phyloP scores from a whole-genome alignment of 176 grass and related monocot genomes.

The Lolium rigidum region DNA sequence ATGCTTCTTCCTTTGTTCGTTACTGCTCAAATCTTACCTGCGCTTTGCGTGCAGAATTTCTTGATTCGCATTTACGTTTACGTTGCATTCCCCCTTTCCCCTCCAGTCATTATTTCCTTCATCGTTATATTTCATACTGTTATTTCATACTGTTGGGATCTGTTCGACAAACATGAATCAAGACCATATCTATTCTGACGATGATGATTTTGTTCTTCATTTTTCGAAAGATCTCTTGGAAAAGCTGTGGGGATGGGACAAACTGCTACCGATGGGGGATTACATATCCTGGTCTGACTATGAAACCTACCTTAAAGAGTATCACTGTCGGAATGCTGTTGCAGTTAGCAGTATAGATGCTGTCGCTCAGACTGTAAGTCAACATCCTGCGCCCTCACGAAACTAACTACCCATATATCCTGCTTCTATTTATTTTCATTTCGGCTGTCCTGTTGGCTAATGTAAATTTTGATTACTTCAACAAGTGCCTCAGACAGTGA shows the following conservation, averaged over 20 bases:
- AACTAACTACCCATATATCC: neutral
- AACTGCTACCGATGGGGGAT: neutral
- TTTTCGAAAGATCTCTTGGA: neutral
- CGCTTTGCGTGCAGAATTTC: neutral
- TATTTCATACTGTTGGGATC: no score
- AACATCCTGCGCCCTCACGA: neutral
- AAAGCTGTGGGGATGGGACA: no score
- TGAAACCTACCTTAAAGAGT: neutral
- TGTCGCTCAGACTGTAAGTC: neutral
- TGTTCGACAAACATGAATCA: no score
- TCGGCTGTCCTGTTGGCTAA: conserved; percentile 16
- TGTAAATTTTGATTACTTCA: neutral
- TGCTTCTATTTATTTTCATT: neutral
- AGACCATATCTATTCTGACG: neutral
- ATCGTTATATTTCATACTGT: no score
- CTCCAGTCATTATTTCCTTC: no score
- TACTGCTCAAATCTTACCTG: neutral
- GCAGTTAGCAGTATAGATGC: neutral
- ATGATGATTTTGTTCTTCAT: neutral
- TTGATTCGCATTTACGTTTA: no score
- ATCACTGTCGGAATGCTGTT: neutral
- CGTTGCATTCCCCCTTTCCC: no score
- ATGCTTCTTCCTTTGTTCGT: neutral
- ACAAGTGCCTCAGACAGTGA: conserved; percentile 21
- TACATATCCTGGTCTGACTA: neutral